Conservation (phyloP, 2,329 filamentous ascomycete species). For the Graphiopsis chlorocephala region DNA sequence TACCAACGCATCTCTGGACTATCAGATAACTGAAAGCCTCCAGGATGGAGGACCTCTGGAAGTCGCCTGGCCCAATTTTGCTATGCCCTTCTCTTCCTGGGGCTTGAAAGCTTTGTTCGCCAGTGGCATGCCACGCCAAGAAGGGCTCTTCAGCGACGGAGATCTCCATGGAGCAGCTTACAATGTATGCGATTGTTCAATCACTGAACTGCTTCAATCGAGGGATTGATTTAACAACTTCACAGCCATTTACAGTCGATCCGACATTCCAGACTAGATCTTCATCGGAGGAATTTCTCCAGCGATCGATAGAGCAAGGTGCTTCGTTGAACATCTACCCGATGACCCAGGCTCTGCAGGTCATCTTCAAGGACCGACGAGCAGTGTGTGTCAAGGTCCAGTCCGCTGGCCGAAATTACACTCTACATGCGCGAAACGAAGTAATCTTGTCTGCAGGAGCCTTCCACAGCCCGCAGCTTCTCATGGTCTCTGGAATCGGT, state of each 20-base stretch:
- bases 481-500: conserved; percentile 33
- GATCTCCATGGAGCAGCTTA: conserved; percentile 20
- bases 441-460: conserved; percentile 34
- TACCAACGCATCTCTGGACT: conserved; percentile 7
- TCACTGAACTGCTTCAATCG: neutral
- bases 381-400: conserved; percentile 24
- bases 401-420: conserved; percentile 27
- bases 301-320: conserved; percentile 18
- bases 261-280: conserved; percentile 27
- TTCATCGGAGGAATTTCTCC: conserved; percentile 30
- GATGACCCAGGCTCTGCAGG: conserved; percentile 33
- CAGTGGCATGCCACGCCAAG: neutral
- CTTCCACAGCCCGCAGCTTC: conserved; percentile 32
- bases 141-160: conserved; percentile 1
- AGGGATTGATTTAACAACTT: neutral
- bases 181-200: neutral
- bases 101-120: neutral
- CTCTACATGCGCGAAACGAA: conserved; percentile 32
- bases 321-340: conserved; percentile 31
- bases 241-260: conserved; percentile 32
- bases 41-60: conserved; percentile 32
- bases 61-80: conserved; percentile 29
- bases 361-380: conserved; percentile 31
- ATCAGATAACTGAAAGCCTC: conserved; percentile 19
- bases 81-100: conserved; percentile 11